Conservation (phyloP, 257 asterid species). For the Scutellaria minor region DNA sequence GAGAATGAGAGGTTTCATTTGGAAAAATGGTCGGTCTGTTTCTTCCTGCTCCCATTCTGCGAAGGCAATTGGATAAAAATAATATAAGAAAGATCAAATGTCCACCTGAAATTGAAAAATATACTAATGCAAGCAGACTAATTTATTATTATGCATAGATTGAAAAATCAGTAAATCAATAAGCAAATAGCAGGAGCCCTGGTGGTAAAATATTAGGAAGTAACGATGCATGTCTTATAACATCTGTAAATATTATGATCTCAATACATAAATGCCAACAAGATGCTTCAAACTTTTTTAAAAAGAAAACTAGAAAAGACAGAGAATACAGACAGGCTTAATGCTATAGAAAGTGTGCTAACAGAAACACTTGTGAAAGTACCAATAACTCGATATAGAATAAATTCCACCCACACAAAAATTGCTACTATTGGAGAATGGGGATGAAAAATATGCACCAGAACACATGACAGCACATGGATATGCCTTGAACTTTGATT, state of each 20-base stretch:
- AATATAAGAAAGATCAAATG: conserved; percentile 28
- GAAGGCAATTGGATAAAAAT: conserved; percentile 32
- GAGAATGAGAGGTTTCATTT: conserved; percentile 37
- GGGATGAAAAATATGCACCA: neutral
- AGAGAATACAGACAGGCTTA: conserved; percentile 8
- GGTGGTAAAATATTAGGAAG: neutral
- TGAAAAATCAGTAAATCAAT: neutral
- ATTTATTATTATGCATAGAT: conserved; percentile 7
- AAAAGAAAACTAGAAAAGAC: neutral
- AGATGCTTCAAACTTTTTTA: neutral
- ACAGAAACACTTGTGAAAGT: conserved; percentile 6
- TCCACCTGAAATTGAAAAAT: conserved; percentile 15
- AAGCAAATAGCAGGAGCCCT: neutral
- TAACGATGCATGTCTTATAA: neutral
- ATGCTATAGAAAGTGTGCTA: neutral
- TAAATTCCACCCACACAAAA: conserved; percentile 18
- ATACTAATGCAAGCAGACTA: conserved; percentile 17
- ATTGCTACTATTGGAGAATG: neutral
- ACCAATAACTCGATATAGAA: neutral
- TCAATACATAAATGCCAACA: neutral
- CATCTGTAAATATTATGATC: conserved; percentile 14
- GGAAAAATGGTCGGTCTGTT: conserved; percentile 31
- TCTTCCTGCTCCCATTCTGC: conserved; percentile 58
- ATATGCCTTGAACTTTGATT: neutral
- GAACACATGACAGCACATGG: conserved; percentile 1